These are phyloP conservation scores for Isoetes taiwanensis DNA, from an alignment of 75 land plant genomes.

Conservation along the genomic window DNA sequence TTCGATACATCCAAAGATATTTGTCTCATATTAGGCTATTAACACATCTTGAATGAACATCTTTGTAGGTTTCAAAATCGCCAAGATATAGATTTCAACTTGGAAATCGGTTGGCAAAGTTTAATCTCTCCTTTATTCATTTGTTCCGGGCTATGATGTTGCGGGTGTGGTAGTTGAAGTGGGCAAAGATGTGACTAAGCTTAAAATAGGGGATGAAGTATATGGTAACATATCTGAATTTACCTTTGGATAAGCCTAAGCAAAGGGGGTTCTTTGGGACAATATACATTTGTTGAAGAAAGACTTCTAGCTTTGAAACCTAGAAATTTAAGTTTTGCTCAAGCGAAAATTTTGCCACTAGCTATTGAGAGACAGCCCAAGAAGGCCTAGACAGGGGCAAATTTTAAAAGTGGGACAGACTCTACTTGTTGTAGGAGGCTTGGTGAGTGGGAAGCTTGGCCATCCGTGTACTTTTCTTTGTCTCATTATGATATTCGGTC, in stretches of 20 bases:
- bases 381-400: slow-evolving; percentile 24
- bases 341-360: slow-evolving; percentile 37
- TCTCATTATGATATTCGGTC: neutral
- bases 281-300: slow-evolving; percentile 36
- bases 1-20: too few relatives aligned
- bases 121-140: too few relatives aligned
- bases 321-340: slow-evolving; percentile 24
- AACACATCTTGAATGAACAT: too few relatives aligned
- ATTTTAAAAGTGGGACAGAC: slow-evolving; percentile 25
- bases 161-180: slow-evolving; percentile 35
- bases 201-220: slow-evolving; percentile 38
- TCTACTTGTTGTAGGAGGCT: slow-evolving; percentile 27
- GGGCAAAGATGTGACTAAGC: slow-evolving; percentile 27
- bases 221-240: slow-evolving; percentile 33
- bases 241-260: slow-evolving; percentile 17
- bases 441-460: slow-evolving; percentile 39
- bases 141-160: slow-evolving; percentile 41
- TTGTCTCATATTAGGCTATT: too few relatives aligned
- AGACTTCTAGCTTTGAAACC: slow-evolving; percentile 32
- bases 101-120: too few relatives aligned
- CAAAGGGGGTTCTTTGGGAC: slow-evolving; percentile 30
- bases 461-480: slow-evolving; percentile 13
- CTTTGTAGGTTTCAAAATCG: too few relatives aligned
- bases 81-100: too few relatives aligned
- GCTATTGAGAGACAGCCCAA: slow-evolving; percentile 32